Evolutionary conservation across 208 protist species (phyloP).

Genomic region (Trypanosoma lewisi): DNA sequence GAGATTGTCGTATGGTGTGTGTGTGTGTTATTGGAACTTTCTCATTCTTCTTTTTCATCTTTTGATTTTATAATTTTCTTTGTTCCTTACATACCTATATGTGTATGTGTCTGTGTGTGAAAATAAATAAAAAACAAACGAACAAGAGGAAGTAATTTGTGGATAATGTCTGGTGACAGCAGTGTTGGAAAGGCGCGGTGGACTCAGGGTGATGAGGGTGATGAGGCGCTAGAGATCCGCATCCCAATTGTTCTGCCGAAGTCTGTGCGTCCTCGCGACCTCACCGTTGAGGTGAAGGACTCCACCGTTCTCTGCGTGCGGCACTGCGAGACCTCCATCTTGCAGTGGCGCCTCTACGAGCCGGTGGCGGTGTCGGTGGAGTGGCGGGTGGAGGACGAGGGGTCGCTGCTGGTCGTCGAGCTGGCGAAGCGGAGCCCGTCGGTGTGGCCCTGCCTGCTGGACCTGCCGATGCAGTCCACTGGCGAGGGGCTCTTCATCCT

Average conservation of each 20-base stretch:
- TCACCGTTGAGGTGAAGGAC: slow-evolving; percentile 83
- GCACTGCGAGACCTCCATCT: slow-evolving; percentile 50
- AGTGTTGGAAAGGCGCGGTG: slow-evolving; percentile 67
- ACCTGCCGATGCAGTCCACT: slow-evolving; percentile 53
- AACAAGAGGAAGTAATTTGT: slow-evolving; percentile 6
- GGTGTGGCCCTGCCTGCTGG: slow-evolving; percentile 75
- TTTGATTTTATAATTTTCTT: no score
- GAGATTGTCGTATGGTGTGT: no score
- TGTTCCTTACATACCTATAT: not conserved
- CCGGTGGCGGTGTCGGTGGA: slow-evolving; percentile 71
- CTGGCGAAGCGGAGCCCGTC: slow-evolving; percentile 57
- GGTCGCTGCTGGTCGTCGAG: slow-evolving; percentile 58
- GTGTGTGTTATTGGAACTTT: no score
- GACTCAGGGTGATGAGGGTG: slow-evolving; percentile 67
- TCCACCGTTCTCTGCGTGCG: slow-evolving; percentile 66
- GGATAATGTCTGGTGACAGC: slow-evolving; percentile 27
- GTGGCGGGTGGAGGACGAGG: slow-evolving; percentile 74
- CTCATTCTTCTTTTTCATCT: no score
- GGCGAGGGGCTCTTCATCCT: slow-evolving; percentile 52
- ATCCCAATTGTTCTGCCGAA: slow-evolving; percentile 66
- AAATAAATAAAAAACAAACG: not conserved
- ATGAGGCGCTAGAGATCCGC: slow-evolving; percentile 63
- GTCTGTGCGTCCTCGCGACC: slow-evolving; percentile 61
- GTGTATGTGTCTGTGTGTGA: not conserved
- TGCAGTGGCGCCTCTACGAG: slow-evolving; percentile 86